Evolutionary conservation across 2,329 filamentous ascomycete species (phyloP), one percentile per base, ranked within the genome.

Genomic region (Lachnellula arida): DNA sequence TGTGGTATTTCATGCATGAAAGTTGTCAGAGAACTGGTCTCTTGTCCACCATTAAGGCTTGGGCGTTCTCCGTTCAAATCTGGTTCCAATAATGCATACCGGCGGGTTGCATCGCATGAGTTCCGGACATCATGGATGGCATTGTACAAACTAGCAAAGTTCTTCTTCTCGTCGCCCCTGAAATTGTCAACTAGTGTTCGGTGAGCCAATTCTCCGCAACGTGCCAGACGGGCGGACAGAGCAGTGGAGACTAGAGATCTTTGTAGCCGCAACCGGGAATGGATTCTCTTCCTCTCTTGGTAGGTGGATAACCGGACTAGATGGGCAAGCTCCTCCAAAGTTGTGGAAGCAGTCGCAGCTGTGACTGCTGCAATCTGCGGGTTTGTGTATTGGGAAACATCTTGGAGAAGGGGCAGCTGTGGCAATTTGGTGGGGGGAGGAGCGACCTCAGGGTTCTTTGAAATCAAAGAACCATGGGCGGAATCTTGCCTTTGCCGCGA

Each of bases 171-270:
- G 68, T 91, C 89, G 50, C 81, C 82, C 58, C 87, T 84, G 72
- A 93, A 91, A 72, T 82, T 84, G 64, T 93, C 88, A 63, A 89
- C 87, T 65, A 94, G 76, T 63, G 87, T 89, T 60, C 86, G 82
- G 69, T 91, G 85, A 59, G 87, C 84, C 57, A 88, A 82, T 71
- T 89, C 86, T 62, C 88, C 86, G 65, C 86, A 89, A 62, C 87
- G 82, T 64, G 86, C 85, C 68, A 93, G 76, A 55, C 89, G 86
- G 58, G 87, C 84, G 62, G 86, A 89, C 57, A 91, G 76, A 40
- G 88, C 88, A 44, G 86, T 89, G 19, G 87, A 88, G 52, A 92
- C 82, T 59, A 92, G 76, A 68, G 82, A 88, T 67, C 86, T 80
- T 70, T 91, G 87, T 52, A 94, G 78, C 55, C 88, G 85, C 62